Conservation (phyloP, 805 yeast genomes). For the Saturnispora zaruensis region DNA sequence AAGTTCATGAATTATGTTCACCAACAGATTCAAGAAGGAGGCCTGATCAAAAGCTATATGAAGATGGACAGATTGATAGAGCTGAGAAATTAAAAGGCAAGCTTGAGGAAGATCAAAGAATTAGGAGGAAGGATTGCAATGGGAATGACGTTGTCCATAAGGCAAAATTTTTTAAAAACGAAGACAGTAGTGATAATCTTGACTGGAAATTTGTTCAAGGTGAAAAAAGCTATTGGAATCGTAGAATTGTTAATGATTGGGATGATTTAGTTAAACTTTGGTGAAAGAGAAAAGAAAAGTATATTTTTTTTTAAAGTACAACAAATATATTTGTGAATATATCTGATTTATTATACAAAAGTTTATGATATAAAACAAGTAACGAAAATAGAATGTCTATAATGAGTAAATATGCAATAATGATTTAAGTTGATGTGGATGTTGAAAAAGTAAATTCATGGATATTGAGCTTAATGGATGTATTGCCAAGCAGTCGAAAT, state of each 20-base stretch:
- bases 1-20: slow-evolving; percentile 60
- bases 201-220: slow-evolving; percentile 55
- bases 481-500: neutral
- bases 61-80: slow-evolving; percentile 53
- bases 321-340: neutral
- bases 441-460: neutral
- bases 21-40: slow-evolving; percentile 86
- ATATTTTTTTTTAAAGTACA: neutral
- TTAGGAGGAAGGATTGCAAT: slow-evolving; percentile 53
- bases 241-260: slow-evolving; percentile 62
- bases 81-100: slow-evolving; percentile 66
- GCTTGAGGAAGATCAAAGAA: slow-evolving; percentile 76
- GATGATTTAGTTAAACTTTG: slow-evolving; percentile 44
- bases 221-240: slow-evolving; percentile 64
- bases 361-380: neutral
- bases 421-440: neutral
- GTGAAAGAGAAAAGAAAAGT: slow-evolving; percentile 28
- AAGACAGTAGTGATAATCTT: slow-evolving; percentile 15
- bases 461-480: neutral
- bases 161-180: slow-evolving; percentile 58
- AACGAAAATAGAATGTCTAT: neutral
- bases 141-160: slow-evolving; percentile 35
- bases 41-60: slow-evolving; percentile 75
- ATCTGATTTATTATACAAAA: neutral
- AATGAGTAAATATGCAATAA: neutral